phyloP scores from a whole-genome alignment of 371 early-diverging fungal species.

The Mucor racemosus region DNA sequence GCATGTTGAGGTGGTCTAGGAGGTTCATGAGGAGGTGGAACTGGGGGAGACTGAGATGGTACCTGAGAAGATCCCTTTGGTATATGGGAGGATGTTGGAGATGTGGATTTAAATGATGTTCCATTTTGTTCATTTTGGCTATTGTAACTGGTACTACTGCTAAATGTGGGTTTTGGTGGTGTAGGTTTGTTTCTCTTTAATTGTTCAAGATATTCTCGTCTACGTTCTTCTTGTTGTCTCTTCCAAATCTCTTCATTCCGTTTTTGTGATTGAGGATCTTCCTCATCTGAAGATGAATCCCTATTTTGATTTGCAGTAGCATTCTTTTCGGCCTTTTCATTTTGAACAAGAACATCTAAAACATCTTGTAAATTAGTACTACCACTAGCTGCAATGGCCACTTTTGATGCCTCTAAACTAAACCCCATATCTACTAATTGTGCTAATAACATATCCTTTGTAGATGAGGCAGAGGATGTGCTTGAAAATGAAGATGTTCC shows the following conservation, averaged over 20 bases:
- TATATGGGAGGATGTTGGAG: not conserved
- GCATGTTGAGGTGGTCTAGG: constrained; percentile 8
- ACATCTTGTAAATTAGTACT: constrained; percentile 65
- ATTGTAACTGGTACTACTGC: not conserved
- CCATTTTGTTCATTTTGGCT: not conserved
- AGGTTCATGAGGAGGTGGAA: not conserved
- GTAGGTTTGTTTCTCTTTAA: constrained; percentile 20
- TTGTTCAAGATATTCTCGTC: constrained; percentile 22
- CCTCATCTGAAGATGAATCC: not conserved
- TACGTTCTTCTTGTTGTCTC: constrained; percentile 21
- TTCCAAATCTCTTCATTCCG: constrained; percentile 66
- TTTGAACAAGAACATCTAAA: constrained; percentile 69
- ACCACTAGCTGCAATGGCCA: constrained; percentile 65
- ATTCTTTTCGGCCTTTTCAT: constrained; percentile 35
- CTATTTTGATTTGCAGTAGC: not conserved
- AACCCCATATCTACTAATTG: constrained; percentile 84
- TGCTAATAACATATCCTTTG: constrained; percentile 49
- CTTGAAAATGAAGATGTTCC: not conserved
- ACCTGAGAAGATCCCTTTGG: not conserved
- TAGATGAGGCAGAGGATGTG: not conserved
- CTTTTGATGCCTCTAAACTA: constrained; percentile 58
- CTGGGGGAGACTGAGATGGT: not conserved
- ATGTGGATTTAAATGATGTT: not conserved
- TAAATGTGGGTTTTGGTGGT: constrained; percentile 10
- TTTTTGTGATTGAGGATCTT: constrained; percentile 58